These are phyloP conservation scores for Myriosclerotinia scirpicola DNA, from an alignment of 2,329 filamentous ascomycete species.

Conservation along the genomic window DNA sequence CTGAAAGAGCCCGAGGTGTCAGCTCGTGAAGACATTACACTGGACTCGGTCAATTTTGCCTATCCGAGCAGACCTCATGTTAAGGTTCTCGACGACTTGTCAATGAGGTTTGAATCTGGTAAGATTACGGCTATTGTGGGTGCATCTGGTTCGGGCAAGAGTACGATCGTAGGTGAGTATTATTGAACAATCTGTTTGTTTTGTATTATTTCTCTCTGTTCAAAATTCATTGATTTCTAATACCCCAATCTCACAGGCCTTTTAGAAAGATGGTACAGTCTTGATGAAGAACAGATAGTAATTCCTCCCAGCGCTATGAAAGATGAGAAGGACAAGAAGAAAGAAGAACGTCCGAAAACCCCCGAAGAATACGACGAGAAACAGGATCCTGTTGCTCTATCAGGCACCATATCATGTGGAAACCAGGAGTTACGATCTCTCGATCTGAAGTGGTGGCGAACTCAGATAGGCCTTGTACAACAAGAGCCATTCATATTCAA, in stretches of 20 bases:
- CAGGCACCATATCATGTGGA: slow-evolving; percentile 55
- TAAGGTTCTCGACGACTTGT: slow-evolving; percentile 41
- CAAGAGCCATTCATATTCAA: slow-evolving; percentile 70
- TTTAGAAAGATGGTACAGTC: slow-evolving; percentile 46
- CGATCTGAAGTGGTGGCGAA: slow-evolving; percentile 61
- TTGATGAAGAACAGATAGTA: slow-evolving; percentile 24
- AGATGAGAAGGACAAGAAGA: slow-evolving; percentile 45
- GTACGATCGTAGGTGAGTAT: slow-evolving; percentile 43
- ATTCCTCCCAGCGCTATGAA: slow-evolving; percentile 23
- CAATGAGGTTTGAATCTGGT: slow-evolving; percentile 39
- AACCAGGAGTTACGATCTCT: slow-evolving; percentile 56
- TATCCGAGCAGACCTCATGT: slow-evolving; percentile 41
- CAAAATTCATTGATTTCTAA: not conserved
- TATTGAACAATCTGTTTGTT: too few species aligned
- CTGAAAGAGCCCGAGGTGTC: slow-evolving; percentile 50
- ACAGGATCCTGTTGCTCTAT: slow-evolving; percentile 46
- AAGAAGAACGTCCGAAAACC: slow-evolving; percentile 34
- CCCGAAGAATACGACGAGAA: slow-evolving; percentile 35
- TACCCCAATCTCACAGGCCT: slow-evolving; percentile 31
- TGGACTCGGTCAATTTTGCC: slow-evolving; percentile 41
- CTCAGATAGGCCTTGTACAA: slow-evolving; percentile 64
- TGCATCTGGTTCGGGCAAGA: slow-evolving; percentile 46
- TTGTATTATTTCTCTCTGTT: not conserved
- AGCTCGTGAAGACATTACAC: slow-evolving; percentile 42
- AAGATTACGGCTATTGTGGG: slow-evolving; percentile 48